These are phyloP conservation scores for Colletotrichum salicis DNA, from an alignment of 2,329 filamentous ascomycete genomes.

Conservation along the genomic window DNA sequence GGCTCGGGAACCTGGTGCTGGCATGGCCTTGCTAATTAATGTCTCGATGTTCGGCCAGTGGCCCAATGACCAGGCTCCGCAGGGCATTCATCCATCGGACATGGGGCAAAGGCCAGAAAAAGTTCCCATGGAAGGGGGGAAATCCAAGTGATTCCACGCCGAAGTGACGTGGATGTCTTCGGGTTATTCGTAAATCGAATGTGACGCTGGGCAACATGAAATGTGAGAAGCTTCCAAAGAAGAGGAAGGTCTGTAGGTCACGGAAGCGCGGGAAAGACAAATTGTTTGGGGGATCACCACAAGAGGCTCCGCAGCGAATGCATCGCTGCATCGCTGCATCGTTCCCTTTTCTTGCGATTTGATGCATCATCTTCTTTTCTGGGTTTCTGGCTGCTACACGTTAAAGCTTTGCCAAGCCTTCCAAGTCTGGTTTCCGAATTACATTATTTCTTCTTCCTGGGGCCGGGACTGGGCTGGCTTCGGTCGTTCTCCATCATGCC, in stretches of 20 bases:
- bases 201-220: not conserved
- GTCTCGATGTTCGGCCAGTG: not conserved
- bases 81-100: not conserved
- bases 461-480: not conserved
- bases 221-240: not conserved
- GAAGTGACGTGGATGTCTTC: not conserved
- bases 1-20: not conserved
- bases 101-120: not conserved
- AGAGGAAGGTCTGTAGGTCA: not conserved
- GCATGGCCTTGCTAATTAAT: conserved; percentile 7
- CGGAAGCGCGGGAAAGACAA: not conserved
- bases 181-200: not conserved
- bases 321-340: not conserved
- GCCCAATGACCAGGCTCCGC: conserved; percentile 2
- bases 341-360: not conserved
- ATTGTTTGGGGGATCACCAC: not conserved
- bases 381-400: not conserved
- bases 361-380: not conserved
- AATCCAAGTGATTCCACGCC: conserved; percentile 2
- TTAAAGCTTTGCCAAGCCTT: not conserved
- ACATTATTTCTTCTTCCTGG: not conserved
- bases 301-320: not conserved
- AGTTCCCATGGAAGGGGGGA: not conserved
- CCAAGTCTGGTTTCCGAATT: not conserved
- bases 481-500: not conserved